A percentile compares a stretch with the other conserved stretches of the same genome.
phyloP scores from a whole-genome alignment of 345 rosid genomes.

The Punica granatum region DNA sequence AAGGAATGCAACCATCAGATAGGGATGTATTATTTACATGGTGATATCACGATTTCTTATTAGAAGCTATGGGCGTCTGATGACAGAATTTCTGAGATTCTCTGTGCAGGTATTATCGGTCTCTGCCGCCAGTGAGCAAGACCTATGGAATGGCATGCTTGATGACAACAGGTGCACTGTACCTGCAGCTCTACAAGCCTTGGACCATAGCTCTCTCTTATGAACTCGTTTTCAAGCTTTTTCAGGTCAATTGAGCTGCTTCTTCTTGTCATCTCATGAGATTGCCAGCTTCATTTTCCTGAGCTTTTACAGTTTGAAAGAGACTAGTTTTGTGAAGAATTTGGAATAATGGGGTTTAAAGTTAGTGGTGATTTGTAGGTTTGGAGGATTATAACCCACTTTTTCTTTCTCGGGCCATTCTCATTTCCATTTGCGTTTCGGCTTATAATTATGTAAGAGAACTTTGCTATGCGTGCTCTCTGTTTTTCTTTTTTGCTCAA shows the following conservation, averaged over 20 bases:
- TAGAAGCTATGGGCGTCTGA: not conserved
- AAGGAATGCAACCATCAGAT: not conserved
- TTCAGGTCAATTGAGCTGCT: slow-evolving; percentile 28
- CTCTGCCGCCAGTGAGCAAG: slow-evolving; percentile 69
- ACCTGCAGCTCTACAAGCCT: slow-evolving; percentile 31
- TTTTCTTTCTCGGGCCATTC: slow-evolving; percentile 52
- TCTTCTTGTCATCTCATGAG: not conserved
- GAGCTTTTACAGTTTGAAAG: too few relatives aligned
- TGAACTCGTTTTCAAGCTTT: slow-evolving; percentile 36
- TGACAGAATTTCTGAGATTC: not conserved
- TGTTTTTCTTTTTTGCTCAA: too few relatives aligned
- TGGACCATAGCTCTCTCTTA: slow-evolving; percentile 35
- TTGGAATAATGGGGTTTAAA: not conserved
- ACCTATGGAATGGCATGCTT: slow-evolving; percentile 50
- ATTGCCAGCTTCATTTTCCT: not conserved
- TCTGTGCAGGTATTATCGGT: slow-evolving; percentile 37
- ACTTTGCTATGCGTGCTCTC: not conserved
- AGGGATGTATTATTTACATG: not conserved
- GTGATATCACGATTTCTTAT: not conserved
- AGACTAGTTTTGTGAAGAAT: not conserved
- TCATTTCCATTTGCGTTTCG: slow-evolving; percentile 44
- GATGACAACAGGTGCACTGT: slow-evolving; percentile 40
- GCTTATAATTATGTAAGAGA: slow-evolving; percentile 47
- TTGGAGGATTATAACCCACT: slow-evolving; percentile 58
- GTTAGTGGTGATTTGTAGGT: slow-evolving; percentile 23